A percentile compares a stretch with the other conserved stretches of the same genome.
phyloP scores from a whole-genome alignment of 495 filamentous ascomycete species.

The Stereocaulon alpinum region DNA sequence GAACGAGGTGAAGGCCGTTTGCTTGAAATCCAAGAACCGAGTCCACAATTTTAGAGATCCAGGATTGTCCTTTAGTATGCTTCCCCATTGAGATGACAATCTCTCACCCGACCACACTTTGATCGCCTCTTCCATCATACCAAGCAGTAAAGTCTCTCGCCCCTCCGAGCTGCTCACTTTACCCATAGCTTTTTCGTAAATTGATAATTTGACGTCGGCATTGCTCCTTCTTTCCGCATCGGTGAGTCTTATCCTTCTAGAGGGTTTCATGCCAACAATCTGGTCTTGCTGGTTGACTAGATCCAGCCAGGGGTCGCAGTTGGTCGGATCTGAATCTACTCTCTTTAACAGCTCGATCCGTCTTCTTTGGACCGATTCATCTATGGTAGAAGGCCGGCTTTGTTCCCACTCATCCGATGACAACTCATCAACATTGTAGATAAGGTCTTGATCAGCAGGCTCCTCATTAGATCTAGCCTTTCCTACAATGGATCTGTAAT shows the following conservation, averaged over 20 bases:
- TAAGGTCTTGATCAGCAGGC: slow-evolving; percentile 21
- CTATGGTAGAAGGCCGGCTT: background rate
- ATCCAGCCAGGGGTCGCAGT: slow-evolving; percentile 62
- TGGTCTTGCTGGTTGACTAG: slow-evolving; percentile 66
- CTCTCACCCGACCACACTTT: slow-evolving; percentile 61
- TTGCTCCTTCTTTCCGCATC: slow-evolving; percentile 53
- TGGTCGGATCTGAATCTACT: slow-evolving; percentile 51
- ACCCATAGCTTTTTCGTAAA: slow-evolving; percentile 70
- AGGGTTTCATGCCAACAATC: slow-evolving; percentile 34
- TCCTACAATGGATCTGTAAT: slow-evolving; percentile 63
- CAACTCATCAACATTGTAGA: slow-evolving; percentile 25
- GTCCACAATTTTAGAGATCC: slow-evolving; percentile 57
- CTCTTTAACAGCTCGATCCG: slow-evolving; percentile 43
- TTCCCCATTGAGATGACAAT: slow-evolving; percentile 54
- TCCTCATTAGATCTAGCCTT: slow-evolving; percentile 47
- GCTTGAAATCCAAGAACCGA: slow-evolving; percentile 63
- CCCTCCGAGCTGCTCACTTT: slow-evolving; percentile 36
- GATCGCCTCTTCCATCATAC: slow-evolving; percentile 59
- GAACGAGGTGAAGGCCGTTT: slow-evolving; percentile 58
- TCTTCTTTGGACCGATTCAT: slow-evolving; percentile 11
- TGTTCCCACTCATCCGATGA: background rate
- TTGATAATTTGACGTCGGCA: slow-evolving; percentile 66
- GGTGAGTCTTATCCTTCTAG: slow-evolving; percentile 29
- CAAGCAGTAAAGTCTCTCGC: slow-evolving; percentile 49
- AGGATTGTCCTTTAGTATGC: slow-evolving; percentile 46